Conservation (phyloP, 2,329 filamentous ascomycete genomes). For the Colletotrichum tabaci region DNA sequence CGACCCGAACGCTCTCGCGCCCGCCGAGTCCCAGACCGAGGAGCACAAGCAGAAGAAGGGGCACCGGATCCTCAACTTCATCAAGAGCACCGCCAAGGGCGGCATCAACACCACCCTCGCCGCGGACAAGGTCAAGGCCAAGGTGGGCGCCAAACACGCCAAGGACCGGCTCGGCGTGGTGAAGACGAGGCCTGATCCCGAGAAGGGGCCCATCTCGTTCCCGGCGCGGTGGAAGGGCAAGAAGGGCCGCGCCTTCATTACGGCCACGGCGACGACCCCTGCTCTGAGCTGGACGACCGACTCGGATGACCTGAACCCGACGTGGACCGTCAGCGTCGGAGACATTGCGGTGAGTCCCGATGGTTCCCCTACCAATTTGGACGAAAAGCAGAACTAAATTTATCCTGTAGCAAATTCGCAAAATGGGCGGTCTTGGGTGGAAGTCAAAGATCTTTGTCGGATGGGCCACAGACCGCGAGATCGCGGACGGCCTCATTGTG, state of each 20-base stretch:
- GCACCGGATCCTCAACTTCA: slow-evolving; percentile 70
- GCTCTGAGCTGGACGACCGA: slow-evolving; percentile 76
- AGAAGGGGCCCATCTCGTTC: slow-evolving; percentile 82
- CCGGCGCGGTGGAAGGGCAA: slow-evolving; percentile 78
- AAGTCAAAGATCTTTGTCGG: slow-evolving; percentile 87
- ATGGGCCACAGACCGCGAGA: slow-evolving; percentile 81
- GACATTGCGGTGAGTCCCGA: slow-evolving; percentile 67
- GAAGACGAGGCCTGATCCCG: slow-evolving; percentile 56
- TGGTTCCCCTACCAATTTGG: accelerated
- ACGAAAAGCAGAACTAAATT: not conserved
- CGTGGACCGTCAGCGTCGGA: slow-evolving; percentile 79
- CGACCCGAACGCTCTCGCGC: slow-evolving; percentile 55
- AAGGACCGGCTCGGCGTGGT: slow-evolving; percentile 81
- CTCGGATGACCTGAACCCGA: slow-evolving; percentile 67
- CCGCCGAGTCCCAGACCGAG: slow-evolving; percentile 65
- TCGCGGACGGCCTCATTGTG: slow-evolving; percentile 82
- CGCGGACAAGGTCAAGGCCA: slow-evolving; percentile 80
- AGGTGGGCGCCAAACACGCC: slow-evolving; percentile 72
- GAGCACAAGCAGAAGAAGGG: slow-evolving; percentile 58
- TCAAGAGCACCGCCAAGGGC: slow-evolving; percentile 80
- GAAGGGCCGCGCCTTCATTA: slow-evolving; percentile 81
- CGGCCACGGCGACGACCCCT: slow-evolving; percentile 75
- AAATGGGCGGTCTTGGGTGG: slow-evolving; percentile 87
- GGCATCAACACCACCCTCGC: slow-evolving; percentile 80
- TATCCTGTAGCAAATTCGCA: slow-evolving; percentile 72